Evolutionary conservation across 345 rosid genomes (phyloP).

Genomic region (Orychophragmus violaceus): DNA sequence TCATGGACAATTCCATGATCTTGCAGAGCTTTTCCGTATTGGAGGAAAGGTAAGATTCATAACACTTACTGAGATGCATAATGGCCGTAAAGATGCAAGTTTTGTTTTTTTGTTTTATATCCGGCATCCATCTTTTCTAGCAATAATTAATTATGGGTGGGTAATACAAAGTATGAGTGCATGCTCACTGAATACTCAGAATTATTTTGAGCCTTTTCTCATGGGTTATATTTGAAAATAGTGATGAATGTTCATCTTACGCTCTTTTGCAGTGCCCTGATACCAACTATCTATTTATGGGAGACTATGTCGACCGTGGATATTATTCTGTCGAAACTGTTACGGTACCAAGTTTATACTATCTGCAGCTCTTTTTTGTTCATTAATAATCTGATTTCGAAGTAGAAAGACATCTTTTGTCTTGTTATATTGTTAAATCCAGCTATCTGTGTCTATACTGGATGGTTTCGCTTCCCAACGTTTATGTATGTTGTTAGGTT

Average conservation of each 20-base stretch:
- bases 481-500: background rate
- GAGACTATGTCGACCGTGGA: conserved; percentile 98
- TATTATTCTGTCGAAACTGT: conserved; percentile 98
- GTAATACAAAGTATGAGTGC: background rate
- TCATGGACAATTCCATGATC: conserved; percentile 99
- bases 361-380: background rate
- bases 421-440: background rate
- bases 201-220: background rate
- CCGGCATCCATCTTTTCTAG: background rate
- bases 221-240: conserved; percentile 3
- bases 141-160: background rate
- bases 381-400: background rate
- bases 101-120: no score
- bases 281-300: conserved; percentile 97
- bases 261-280: conserved; percentile 77
- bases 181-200: background rate
- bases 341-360: conserved; percentile 43
- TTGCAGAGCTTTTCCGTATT: conserved; percentile 95
- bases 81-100: background rate
- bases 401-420: background rate
- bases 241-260: conserved; percentile 9
- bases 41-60: conserved; percentile 79
- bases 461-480: background rate
- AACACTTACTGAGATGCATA: background rate
- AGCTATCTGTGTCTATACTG: background rate